These are phyloP conservation scores for Pyrenophora graminea DNA, from an alignment of 2,329 filamentous ascomycete genomes.

Conservation along the genomic window DNA sequence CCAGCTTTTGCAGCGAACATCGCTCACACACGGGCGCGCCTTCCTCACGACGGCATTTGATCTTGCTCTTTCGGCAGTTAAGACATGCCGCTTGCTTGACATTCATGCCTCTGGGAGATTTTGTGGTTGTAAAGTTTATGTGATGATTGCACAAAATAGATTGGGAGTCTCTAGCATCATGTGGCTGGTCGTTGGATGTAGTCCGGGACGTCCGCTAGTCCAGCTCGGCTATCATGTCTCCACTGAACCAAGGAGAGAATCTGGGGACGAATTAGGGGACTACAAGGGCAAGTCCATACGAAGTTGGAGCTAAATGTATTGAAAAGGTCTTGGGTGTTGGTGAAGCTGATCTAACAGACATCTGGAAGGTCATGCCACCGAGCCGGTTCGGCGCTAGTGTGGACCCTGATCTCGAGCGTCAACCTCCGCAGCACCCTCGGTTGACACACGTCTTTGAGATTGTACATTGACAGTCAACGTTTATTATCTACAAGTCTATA, in stretches of 20 bases:
- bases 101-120: conserved; percentile 20
- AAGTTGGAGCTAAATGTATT: background rate
- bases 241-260: background rate
- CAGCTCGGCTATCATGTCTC: background rate
- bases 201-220: background rate
- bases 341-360: too few species aligned
- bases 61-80: conserved; percentile 69
- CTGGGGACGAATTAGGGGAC: background rate
- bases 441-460: too few species aligned
- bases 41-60: conserved; percentile 60
- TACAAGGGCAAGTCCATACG: background rate
- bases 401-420: conserved; percentile 3
- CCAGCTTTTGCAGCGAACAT: conserved; percentile 61
- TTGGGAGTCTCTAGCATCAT: conserved; percentile 2
- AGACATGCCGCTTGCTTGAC: conserved; percentile 61
- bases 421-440: background rate
- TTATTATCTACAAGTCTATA: too few species aligned
- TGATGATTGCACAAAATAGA: background rate
- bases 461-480: too few species aligned
- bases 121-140: background rate
- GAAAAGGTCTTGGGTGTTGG: background rate
- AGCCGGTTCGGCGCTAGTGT: conserved; percentile 6
- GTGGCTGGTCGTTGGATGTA: background rate
- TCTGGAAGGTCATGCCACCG: conserved; percentile 2
- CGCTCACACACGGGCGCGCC: conserved; percentile 63